phyloP scores from a whole-genome alignment of 2,329 filamentous ascomycete genomes.

The Botryotinia convoluta region DNA sequence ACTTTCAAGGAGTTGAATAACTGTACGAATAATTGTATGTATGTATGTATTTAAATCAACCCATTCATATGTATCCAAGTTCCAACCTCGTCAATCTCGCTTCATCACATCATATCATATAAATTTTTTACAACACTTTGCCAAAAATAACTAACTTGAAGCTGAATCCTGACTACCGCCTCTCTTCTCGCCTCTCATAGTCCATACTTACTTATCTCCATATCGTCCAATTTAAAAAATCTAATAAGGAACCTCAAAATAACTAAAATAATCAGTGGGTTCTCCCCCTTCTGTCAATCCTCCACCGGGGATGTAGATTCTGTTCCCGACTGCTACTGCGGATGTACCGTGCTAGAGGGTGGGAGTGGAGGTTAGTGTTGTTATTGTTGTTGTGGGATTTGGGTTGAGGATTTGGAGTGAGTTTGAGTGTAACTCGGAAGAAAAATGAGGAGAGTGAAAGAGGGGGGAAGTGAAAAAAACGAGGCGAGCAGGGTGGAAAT shows the following conservation, averaged over 20 bases:
- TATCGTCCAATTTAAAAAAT: neutral
- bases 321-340: constrained; percentile 34
- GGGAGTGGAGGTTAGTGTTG: neutral
- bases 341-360: constrained; percentile 36
- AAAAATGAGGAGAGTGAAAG: no score
- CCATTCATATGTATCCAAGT: neutral
- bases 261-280: constrained; percentile 10
- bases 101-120: neutral
- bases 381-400: neutral
- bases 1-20: neutral
- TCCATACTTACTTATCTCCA: neutral
- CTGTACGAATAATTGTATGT: neutral
- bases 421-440: no score
- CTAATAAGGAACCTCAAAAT: constrained; percentile 1
- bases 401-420: accelerated
- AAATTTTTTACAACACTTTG: no score
- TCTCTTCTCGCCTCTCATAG: neutral
- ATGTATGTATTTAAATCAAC: neutral
- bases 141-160: neutral
- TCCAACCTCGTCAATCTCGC: neutral
- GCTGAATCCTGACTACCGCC: neutral
- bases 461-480: no score
- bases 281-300: constrained; percentile 27
- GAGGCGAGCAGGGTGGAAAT: no score
- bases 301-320: constrained; percentile 41